phyloP scores from a whole-genome alignment of 805 yeast genomes.

The Myxozyma nipponensis region DNA sequence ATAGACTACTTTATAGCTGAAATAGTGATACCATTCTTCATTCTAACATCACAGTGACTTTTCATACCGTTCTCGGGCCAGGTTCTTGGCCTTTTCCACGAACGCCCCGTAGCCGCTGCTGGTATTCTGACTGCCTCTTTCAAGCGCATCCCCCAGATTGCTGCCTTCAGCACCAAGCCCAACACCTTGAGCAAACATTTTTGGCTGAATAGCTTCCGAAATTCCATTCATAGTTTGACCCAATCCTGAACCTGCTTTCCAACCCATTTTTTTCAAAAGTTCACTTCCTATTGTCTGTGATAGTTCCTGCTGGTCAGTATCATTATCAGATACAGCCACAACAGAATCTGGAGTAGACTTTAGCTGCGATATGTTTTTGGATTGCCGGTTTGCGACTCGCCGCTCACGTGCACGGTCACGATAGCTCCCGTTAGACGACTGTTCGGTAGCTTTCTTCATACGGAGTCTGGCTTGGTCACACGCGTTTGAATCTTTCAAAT shows the following conservation, averaged over 20 bases:
- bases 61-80: slow-evolving; percentile 7
- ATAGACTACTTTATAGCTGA: too few relatives aligned
- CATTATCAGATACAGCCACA: slow-evolving; percentile 4
- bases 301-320: slow-evolving; percentile 6
- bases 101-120: slow-evolving; percentile 2
- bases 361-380: background rate
- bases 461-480: slow-evolving; percentile 6
- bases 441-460: slow-evolving; percentile 1
- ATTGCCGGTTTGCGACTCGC: slow-evolving; percentile 16
- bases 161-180: slow-evolving; percentile 23
- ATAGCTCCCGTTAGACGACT: slow-evolving; percentile 5
- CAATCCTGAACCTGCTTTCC: slow-evolving; percentile 81
- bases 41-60: slow-evolving; percentile 56
- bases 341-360: background rate
- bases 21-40: too few relatives aligned
- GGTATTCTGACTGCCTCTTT: slow-evolving; percentile 3
- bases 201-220: slow-evolving; percentile 14
- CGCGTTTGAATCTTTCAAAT: slow-evolving; percentile 3
- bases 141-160: slow-evolving; percentile 1
- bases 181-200: slow-evolving; percentile 20
- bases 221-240: slow-evolving; percentile 58
- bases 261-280: slow-evolving; percentile 77
- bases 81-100: slow-evolving; percentile 2
- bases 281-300: slow-evolving; percentile 51
- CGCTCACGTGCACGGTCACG: slow-evolving; percentile 27